Evolutionary conservation across 495 filamentous ascomycete species (phyloP), one percentile per base, ranked within the genome.

Genomic region (Elaphomyces granulatus): DNA sequence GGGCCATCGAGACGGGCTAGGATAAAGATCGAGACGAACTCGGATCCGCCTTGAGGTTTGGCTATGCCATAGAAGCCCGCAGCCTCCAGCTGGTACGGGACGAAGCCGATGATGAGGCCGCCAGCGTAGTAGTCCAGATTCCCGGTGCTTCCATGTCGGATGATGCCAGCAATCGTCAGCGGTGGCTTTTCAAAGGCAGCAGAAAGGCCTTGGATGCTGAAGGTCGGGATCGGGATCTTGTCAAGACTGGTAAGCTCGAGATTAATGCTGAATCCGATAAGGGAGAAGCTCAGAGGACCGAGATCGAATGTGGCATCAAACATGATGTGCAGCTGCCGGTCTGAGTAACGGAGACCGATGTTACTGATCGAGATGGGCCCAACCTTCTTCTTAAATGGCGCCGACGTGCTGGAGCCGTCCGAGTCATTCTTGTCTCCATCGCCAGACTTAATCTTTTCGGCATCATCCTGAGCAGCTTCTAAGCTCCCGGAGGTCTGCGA

Each of bases 1-100:
- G 68, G 68, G 2, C 69, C 69, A 8, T 63, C 48, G 1, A 72
- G 47, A 4, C 41, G 45, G 2, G 44, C 58, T 44, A 61, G 68
- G 6, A 68, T 40, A 40, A 65, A 67, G 2, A 58, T 43, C 1
- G 57, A 52, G 14, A 41, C 59, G 48, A 56, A 66, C 8, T 40
- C 21, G 12, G 23, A n/a, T 4, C n/a, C 20, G 20, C 35, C 18
- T 12, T 43, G 17, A 18, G 31, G 37, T 2, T 38, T 43, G 15
- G 48, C 34, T 33, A 43, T 15, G 2, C 52, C 54, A 33, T 66
- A 68, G 37, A 52, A 54, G 2, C 66, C 66, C 0, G 49, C 56
- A 0, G 64, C 67, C 30, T 58, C 14, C 36, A 70, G 49, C 10
- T 46, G 46, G 33, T 54, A 70, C 0, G 59, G 50, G 10, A 41